phyloP scores from a whole-genome alignment of 768 basidiomycete species.

The Lactarius vividus region DNA sequence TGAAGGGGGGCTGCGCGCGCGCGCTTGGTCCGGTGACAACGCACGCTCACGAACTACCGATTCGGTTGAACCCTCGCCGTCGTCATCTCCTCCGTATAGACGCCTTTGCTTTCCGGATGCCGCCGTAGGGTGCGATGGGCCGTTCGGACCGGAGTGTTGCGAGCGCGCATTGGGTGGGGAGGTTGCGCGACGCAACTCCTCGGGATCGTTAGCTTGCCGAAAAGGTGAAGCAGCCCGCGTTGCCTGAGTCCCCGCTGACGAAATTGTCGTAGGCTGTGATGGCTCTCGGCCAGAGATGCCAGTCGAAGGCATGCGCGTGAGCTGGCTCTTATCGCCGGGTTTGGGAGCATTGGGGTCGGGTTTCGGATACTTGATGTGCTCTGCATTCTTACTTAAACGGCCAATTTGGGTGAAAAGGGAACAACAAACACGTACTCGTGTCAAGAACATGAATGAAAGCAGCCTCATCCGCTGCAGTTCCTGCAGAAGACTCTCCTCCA shows the following conservation, averaged over 20 bases:
- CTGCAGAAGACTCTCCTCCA: conserved; percentile 87
- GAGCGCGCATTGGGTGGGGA: conserved; percentile 57
- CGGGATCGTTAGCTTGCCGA: conserved; percentile 44
- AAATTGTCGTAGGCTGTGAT: conserved; percentile 22
- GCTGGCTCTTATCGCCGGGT: conserved; percentile 34
- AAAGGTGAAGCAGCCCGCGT: conserved; percentile 65
- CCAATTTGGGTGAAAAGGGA: neutral
- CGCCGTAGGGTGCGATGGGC: conserved; percentile 38
- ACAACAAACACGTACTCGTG: conserved; percentile 66
- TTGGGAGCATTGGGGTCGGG: conserved; percentile 54
- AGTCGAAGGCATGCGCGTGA: conserved; percentile 50
- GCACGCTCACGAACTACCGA: conserved; percentile 43
- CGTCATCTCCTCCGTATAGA: conserved; percentile 52
- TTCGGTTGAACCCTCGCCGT: conserved; percentile 50
- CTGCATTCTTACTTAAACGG: conserved; percentile 37
- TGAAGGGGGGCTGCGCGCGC: conserved; percentile 58
- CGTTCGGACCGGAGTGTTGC: conserved; percentile 41
- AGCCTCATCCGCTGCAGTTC: conserved; percentile 73
- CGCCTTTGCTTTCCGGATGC: conserved; percentile 44
- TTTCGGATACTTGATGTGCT: conserved; percentile 84
- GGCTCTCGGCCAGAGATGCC: conserved; percentile 19
- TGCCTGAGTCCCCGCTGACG: conserved; percentile 34
- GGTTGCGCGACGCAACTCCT: conserved; percentile 62
- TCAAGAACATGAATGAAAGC: conserved; percentile 87
- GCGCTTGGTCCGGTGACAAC: conserved; percentile 54